A percentile compares a stretch with the other conserved stretches of the same genome.
These are phyloP conservation scores for Primulina eburnea DNA, from an alignment of 257 asterid genomes.

Conservation along the genomic window DNA sequence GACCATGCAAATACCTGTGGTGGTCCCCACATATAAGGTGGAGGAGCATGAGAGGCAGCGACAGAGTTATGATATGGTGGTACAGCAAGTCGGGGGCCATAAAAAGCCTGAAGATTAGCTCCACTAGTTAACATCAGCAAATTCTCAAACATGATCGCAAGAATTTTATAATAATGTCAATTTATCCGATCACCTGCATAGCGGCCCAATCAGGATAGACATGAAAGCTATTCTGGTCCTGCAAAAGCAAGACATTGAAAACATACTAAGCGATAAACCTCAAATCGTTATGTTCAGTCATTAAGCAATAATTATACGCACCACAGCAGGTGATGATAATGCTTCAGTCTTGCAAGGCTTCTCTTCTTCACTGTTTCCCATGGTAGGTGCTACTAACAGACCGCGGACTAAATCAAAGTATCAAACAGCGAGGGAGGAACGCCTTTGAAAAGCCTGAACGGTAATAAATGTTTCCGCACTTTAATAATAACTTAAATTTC, in stretches of 20 bases:
- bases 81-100: conserved; percentile 92
- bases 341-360: conserved; percentile 67
- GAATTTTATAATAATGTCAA: conserved; percentile 7
- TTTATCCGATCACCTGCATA: conserved; percentile 62
- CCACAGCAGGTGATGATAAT: conserved; percentile 53
- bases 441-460: conserved; percentile 14
- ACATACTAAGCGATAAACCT: background rate
- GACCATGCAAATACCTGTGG: conserved; percentile 62
- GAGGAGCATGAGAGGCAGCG: conserved; percentile 75
- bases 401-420: background rate
- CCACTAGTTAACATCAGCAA: conserved; percentile 7
- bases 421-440: conserved; percentile 11
- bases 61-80: conserved; percentile 85
- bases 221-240: conserved; percentile 76
- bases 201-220: conserved; percentile 95
- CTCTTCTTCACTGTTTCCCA: conserved; percentile 81
- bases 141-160: conserved; percentile 4
- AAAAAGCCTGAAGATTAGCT: conserved; percentile 59
- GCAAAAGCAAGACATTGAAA: conserved; percentile 35
- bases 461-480: background rate
- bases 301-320: conserved; percentile 29
- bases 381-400: conserved; percentile 23
- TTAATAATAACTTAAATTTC: too few relatives aligned
- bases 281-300: background rate
- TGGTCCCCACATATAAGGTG: conserved; percentile 95